A percentile compares a stretch with the other conserved stretches of the same genome.
Evolutionary conservation across 345 rosid species (phyloP).

Genomic region (Citropsis articulata): DNA sequence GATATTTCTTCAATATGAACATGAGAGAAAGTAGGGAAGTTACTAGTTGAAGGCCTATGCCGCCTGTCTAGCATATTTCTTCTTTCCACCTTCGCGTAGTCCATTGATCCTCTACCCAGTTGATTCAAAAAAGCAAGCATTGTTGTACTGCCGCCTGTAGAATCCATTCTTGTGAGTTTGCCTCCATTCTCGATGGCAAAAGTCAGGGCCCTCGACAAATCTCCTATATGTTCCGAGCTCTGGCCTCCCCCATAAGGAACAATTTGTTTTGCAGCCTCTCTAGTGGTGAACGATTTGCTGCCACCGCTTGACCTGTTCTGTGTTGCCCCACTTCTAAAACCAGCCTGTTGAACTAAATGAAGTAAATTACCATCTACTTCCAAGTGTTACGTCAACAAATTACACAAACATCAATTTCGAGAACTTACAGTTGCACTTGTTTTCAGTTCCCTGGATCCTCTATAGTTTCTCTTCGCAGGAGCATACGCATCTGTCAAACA

Average conservation of each 20-base stretch:
- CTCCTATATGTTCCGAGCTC: conserved; percentile 45
- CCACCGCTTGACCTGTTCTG: conserved; percentile 26
- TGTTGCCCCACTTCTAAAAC: conserved; percentile 31
- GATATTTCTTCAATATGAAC: conserved; percentile 75
- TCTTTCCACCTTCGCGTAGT: conserved; percentile 37
- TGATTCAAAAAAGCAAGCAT: conserved; percentile 62
- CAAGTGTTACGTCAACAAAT: neutral
- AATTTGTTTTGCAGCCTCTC: conserved; percentile 47
- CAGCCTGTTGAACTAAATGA: conserved; percentile 34
- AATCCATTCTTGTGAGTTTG: conserved; percentile 48
- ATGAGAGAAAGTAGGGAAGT: conserved; percentile 50
- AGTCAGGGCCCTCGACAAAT: conserved; percentile 65
- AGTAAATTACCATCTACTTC: conserved; percentile 7
- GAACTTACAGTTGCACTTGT: conserved; percentile 48
- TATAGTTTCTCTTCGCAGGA: conserved; percentile 40
- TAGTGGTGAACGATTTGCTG: conserved; percentile 26
- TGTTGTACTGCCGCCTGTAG: conserved; percentile 46
- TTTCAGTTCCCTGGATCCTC: conserved; percentile 45
- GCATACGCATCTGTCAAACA: conserved; percentile 52
- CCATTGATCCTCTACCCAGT: conserved; percentile 54
- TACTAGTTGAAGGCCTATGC: conserved; percentile 34
- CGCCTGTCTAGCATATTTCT: conserved; percentile 28
- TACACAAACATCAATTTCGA: neutral
- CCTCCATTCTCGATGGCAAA: conserved; percentile 80
- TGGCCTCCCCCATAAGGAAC: conserved; percentile 48